Base-by-base conservation (phyloP, 306 rosid genomes). In the Cucumis hystrix region DNA sequence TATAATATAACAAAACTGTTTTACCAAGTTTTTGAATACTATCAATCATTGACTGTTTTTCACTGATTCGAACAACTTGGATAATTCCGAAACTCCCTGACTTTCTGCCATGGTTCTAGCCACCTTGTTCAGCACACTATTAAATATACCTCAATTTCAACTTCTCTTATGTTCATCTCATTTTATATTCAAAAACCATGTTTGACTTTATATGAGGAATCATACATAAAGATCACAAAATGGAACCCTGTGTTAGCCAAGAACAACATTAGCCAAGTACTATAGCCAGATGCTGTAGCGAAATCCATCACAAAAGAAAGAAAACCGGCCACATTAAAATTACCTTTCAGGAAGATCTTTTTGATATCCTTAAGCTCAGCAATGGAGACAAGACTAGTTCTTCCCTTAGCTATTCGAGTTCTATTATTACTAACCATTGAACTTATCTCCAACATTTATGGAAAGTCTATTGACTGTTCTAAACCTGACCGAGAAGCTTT, bases 401-500 rank as follows among this genome's bases (percentile, higher is more conserved):
- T 67, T 33, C 41, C 16, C 13, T 39, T 78, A 23, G 12, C 82
- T 10, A 39, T 84, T 47, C 69, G 20, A 68, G 15, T 75, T 47
- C 49, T 75, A 37, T 68, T 66, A 8, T 62, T 75, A 2, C 17
- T 80, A 41, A 8, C 23, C 40, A 1, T 39, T 35, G 67, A 70
- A 35, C 57, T 20, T 55, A 55, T 28, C 76, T 23, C 21, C 12
- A 72, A 23, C 47, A 56, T 43, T 33, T 17, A 21, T 66, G 77
- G 70, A 30, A 77, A 45, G 52, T 25, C 68, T 18, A 54, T 16
- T 35, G 51, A 10, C 25, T 87, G 89, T 75, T 20, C 61, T 41
- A 75, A 81, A n/a, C 69, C 78, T 4, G 82, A 85, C 25, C 15
- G 74, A 68, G 87, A 82, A 30, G 86, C 87, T 55, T 83, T 86